Base-by-base conservation (phyloP, 176 grass and related monocot species). In the Eremochloa ophiuroides region DNA sequence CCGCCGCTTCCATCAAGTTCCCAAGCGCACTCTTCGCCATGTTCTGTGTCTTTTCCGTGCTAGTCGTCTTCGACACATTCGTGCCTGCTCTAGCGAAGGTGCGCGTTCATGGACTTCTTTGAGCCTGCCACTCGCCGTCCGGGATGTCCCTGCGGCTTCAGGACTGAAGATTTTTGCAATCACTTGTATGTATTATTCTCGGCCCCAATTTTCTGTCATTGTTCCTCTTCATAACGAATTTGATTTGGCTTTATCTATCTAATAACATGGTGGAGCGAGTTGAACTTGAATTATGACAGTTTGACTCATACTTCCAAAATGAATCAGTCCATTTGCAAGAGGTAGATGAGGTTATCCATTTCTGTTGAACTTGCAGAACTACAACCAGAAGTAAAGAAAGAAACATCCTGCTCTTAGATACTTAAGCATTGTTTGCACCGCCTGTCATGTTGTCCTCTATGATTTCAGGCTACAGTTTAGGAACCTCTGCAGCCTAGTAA, bases 1-100 rank as follows among this genome's bases (percentile, higher is more conserved):
- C 46, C 16, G 90, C 90, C 8, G 96, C 96, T 8, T 87, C 88
- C n/a, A 91, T 98, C 69, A 93, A 90, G 85, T 98, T 98, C 40
- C 96, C 96, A 4, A 95, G 93, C 31, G 79, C 96, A 6, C 88
- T 98, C 42, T 93, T 93, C 16, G 96, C 90, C 58, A 95, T 95
- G 95, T 91, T 95, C 80, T 98, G 96, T 58, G 77, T 91, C 66
- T 98, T 98, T 83, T 88, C 93, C 10, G 82, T 91, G 58, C 84
- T 98, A 68, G 53, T 77, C 18, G 38, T 92, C 53, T 77, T 98
- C 10, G 93, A 98, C 83, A 28, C 40, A 3, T 15, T 81, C 17
- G 88, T 69, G 46, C 96, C 96, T 3, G 67, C 90, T n/a, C 71
- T 87, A 28, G 96, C 96, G 64, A 88, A 75, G 76, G 82, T n/a